phyloP scores from a whole-genome alignment of 73 alveolate species.

The Paramecium bursaria region DNA sequence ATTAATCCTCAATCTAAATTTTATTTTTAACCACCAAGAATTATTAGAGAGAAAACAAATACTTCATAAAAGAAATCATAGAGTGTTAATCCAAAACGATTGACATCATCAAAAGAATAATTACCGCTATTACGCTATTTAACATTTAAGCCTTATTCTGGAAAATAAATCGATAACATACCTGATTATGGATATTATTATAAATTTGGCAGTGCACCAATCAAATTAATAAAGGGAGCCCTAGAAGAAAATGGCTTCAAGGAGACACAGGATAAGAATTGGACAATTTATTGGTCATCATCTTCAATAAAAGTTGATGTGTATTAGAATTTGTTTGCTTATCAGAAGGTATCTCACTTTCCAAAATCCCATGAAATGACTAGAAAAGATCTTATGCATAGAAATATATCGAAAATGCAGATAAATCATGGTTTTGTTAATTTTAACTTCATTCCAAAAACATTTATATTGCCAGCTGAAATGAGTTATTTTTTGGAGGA shows the following conservation, averaged over 20 bases:
- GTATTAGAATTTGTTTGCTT: conserved; percentile 48
- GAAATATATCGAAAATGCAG: conserved; percentile 75
- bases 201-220: conserved; percentile 59
- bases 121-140: no score
- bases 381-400: conserved; percentile 76
- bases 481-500: conserved; percentile 62
- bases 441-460: conserved; percentile 81
- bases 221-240: conserved; percentile 57
- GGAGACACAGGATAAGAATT: conserved; percentile 65
- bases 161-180: neutral
- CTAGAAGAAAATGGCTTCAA: conserved; percentile 70
- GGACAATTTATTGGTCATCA: conserved; percentile 64
- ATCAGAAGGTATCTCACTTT: conserved; percentile 73
- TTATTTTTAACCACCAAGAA: neutral
- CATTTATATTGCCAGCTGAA: conserved; percentile 81
- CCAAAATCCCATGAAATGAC: conserved; percentile 85
- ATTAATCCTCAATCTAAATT: neutral
- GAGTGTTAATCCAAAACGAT: neutral
- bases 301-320: conserved; percentile 55
- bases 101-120: neutral
- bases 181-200: conserved; percentile 57
- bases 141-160: no score
- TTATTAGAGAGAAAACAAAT: no score
- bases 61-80: neutral
- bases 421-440: conserved; percentile 71